A percentile compares a stretch with the other conserved stretches of the same genome.
These are phyloP conservation scores for Polytrichum commune DNA, from an alignment of 225 moss, liverwort and hornwort genomes.

Conservation along the genomic window DNA sequence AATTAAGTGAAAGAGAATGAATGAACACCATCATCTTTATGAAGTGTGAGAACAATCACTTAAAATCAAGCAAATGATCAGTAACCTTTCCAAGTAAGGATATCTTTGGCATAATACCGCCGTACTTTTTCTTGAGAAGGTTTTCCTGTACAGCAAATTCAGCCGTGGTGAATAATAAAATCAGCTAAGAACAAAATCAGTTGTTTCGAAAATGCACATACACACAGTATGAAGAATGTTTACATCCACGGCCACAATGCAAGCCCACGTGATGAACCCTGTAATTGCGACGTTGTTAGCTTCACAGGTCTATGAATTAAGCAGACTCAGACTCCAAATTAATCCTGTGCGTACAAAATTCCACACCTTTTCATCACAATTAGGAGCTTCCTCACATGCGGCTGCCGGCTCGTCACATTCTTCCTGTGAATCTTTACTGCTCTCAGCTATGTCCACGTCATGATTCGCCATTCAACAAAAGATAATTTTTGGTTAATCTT, in stretches of 20 bases:
- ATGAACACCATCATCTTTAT: background rate
- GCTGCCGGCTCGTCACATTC: background rate
- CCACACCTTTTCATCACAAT: too few relatives aligned
- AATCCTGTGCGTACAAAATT: background rate
- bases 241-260: background rate
- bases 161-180: background rate
- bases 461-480: background rate
- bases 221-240: too few relatives aligned
- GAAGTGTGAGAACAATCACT: background rate
- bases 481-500: too few relatives aligned
- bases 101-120: constrained; percentile 55
- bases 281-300: background rate
- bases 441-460: constrained; percentile 1
- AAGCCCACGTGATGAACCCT: background rate
- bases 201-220: background rate
- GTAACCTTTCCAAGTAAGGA: constrained; percentile 47
- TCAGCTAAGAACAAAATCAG: background rate
- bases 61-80: background rate
- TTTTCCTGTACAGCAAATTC: constrained; percentile 26
- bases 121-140: constrained; percentile 55
- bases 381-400: background rate
- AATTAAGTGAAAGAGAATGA: background rate
- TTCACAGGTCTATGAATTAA: too few relatives aligned
- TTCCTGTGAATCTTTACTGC: background rate
- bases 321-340: background rate